Evolutionary conservation across 2,329 filamentous ascomycete genomes (phyloP).

Genomic region (Trichoderma sp.): DNA sequence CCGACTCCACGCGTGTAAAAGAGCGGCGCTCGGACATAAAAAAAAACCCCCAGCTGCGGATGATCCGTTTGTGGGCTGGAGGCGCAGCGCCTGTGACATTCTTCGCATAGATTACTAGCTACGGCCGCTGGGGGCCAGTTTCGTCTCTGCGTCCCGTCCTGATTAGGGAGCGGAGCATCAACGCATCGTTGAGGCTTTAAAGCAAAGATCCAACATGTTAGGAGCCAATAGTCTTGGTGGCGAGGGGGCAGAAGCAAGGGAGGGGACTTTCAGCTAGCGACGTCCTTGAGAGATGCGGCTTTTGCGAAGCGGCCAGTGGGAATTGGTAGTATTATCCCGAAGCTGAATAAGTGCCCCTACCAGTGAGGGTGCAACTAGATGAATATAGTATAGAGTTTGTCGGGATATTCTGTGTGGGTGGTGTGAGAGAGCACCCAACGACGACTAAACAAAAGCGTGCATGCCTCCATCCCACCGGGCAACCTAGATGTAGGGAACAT

Average conservation of each 20-base stretch:
- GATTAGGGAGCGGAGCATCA: background rate
- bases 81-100: background rate
- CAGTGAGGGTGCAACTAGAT: background rate
- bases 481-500: background rate
- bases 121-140: background rate
- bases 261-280: background rate
- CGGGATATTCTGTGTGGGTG: constrained; percentile 7
- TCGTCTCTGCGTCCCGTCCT: background rate
- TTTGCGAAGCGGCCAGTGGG: background rate
- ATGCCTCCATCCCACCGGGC: background rate
- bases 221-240: constrained; percentile 5
- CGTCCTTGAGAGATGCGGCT: background rate
- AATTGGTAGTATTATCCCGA: background rate
- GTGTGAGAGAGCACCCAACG: constrained; percentile 6
- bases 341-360: background rate
- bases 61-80: background rate
- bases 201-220: background rate
- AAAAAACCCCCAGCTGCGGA: background rate
- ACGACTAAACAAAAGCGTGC: background rate
- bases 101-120: background rate
- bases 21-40: constrained; percentile 14
- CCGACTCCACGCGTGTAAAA: background rate
- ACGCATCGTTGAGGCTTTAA: background rate
- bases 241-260: background rate
- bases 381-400: constrained; percentile 14